Base-by-base conservation (phyloP, 1,284 basidiomycete species). In the Heterobasidion annosum region DNA sequence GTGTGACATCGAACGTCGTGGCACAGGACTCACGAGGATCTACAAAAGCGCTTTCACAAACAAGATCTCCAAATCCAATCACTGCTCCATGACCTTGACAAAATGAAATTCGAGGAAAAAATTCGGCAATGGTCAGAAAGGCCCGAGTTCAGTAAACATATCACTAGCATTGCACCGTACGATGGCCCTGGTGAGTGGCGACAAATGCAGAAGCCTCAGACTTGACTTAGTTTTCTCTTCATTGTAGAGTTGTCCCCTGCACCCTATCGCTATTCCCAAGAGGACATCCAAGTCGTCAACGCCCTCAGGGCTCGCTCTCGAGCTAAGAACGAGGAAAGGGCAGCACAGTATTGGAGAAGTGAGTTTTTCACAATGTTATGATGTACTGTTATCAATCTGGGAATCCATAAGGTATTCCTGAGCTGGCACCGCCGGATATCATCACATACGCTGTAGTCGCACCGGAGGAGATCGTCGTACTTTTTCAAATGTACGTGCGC, bases 1-100 rank as follows among this genome's bases (percentile, higher is more conserved):
- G 32, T 33, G 45, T 34, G 42, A 12, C 37, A 40, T 40, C 7
- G 37, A 40, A 43, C 46, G 49, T 49, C 48, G 16, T 52, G 40
- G n/a, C 46, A 46, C 53, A 82, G 81, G 8, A 80, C 79, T 8
- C 80, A 82, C 54, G 80, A 82, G 62, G 75, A 82, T 53, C 64
- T 83, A 16, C 73, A 77, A 59, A 69, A 76, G 59, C 70, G 67
- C 52, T 73, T 77, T 2, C 68, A 72, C 45, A 65, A 70, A 48
- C 77, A 79, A 63, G 78, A 81, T 59, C 59, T 69, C 18, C 67
- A 76, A 56, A 81, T 83, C 35, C 69, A 74, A 54, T 60, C 66
- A 13, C 63, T 81, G 10, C 66, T 82, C 9, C 66, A 67, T 2
- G 70, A 76, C 57, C 72, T 79, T 57, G 79, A 82, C 59, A 66